Conservation (phyloP, 805 yeast genomes). For the Metschnikowia henanensis region DNA sequence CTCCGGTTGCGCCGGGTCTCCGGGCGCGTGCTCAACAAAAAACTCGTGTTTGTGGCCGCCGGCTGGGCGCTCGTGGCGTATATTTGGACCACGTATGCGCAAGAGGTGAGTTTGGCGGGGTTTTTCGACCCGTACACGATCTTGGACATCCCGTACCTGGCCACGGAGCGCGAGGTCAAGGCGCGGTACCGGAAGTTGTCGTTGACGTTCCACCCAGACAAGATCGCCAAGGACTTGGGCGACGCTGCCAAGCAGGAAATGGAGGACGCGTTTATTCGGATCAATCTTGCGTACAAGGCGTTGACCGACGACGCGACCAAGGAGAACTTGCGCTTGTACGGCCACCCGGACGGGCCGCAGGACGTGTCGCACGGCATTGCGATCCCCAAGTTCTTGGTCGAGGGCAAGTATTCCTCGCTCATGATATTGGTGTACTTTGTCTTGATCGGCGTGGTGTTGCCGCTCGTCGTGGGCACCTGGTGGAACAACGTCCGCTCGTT, state of each 20-base stretch:
- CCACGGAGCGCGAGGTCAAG: constrained; percentile 76
- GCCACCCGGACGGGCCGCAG: constrained; percentile 99
- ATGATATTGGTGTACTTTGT: constrained; percentile 63
- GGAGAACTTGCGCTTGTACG: constrained; percentile 81
- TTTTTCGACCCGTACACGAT: constrained; percentile 91
- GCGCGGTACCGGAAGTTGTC: constrained; percentile 85
- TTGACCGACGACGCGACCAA: constrained; percentile 86
- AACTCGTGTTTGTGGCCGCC: constrained; percentile 30
- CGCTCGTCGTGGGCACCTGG: constrained; percentile 82
- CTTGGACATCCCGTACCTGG: constrained; percentile 66
- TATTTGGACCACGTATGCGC: constrained; percentile 36
- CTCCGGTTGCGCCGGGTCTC: constrained; percentile 30
- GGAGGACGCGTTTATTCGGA: constrained; percentile 76
- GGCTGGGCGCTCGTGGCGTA: constrained; percentile 65
- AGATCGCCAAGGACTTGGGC: constrained; percentile 63
- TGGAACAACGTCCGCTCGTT: constrained; percentile 81
- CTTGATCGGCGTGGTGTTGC: constrained; percentile 76
- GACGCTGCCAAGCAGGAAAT: constrained; percentile 54
- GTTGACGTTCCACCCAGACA: constrained; percentile 91
- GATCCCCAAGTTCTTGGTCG: constrained; percentile 86
- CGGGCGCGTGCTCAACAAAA: constrained; percentile 39
- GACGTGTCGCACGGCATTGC: constrained; percentile 92
- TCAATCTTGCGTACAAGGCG: constrained; percentile 92
- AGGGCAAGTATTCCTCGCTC: constrained; percentile 70
- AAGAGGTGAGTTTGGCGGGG: constrained; percentile 45